These are phyloP conservation scores for Metarhizium album DNA, from an alignment of 2,329 filamentous ascomycete genomes.

Conservation along the genomic window DNA sequence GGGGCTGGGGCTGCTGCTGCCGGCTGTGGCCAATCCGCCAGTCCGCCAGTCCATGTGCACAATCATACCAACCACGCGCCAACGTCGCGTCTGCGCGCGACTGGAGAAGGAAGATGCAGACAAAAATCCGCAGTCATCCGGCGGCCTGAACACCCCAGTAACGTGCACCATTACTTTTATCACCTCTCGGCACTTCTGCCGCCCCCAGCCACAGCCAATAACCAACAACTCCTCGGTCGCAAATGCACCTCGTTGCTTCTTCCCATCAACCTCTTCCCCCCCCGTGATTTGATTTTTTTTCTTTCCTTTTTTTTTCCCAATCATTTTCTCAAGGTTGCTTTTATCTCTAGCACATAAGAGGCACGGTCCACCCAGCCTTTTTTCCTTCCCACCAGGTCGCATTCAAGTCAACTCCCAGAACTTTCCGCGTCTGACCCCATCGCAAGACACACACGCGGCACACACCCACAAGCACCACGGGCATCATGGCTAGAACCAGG, in stretches of 20 bases:
- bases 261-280: background rate
- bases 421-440: background rate
- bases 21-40: background rate
- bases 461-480: background rate
- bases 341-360: background rate
- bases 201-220: background rate
- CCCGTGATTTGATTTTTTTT: background rate
- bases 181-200: too few species aligned
- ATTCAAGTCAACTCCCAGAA: background rate
- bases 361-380: background rate
- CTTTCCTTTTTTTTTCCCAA: background rate
- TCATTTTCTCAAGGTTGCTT: background rate
- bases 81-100: too few species aligned
- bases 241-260: background rate
- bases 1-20: too few species aligned
- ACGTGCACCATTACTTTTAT: too few species aligned
- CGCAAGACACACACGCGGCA: background rate
- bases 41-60: too few species aligned
- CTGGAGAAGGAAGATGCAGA: too few species aligned
- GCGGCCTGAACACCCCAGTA: too few species aligned
- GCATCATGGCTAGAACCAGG: constrained; percentile 22
- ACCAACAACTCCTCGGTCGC: background rate
- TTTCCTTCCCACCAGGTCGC: background rate
- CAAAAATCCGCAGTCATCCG: too few species aligned
- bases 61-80: too few species aligned